Evolutionary conservation across 2,329 filamentous ascomycete species (phyloP).

Genomic region (Sporothrix euskadiensis): DNA sequence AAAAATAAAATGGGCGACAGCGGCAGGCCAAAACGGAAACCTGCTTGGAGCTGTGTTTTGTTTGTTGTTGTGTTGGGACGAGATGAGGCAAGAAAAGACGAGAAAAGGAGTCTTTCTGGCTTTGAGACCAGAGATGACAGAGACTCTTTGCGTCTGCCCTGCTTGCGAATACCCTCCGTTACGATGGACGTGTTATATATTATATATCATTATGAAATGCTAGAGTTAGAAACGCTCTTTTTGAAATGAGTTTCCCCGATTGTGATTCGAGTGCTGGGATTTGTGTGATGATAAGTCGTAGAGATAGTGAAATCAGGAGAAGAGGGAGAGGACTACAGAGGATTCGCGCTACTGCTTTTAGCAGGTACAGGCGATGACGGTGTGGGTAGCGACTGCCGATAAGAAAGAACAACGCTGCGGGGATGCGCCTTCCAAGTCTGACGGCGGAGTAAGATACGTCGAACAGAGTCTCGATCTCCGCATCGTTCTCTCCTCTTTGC

Average conservation of each 20-base stretch:
- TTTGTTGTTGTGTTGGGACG: neutral
- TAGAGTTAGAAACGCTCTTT: slow-evolving; percentile 4
- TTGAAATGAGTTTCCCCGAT: neutral
- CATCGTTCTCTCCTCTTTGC: neutral
- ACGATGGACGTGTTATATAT: slow-evolving; percentile 19
- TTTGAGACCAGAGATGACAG: neutral
- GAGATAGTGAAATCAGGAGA: neutral
- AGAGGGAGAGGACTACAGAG: no score
- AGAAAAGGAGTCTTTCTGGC: neutral
- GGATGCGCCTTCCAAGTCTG: neutral
- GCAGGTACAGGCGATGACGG: neutral
- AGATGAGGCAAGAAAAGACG: neutral
- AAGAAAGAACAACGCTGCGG: neutral
- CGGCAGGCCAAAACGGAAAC: slow-evolving; percentile 12
- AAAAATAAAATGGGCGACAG: slow-evolving; percentile 12
- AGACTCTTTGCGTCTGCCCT: neutral
- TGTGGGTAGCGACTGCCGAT: slow-evolving; percentile 15
- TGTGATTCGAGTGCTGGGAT: neutral
- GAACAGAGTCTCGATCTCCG: slow-evolving; percentile 3
- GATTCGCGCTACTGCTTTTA: neutral
- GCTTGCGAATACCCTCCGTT: slow-evolving; percentile 15
- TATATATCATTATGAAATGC: slow-evolving; percentile 5
- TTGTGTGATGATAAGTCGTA: neutral
- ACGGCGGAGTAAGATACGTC: no score
- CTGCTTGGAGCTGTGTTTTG: neutral